A percentile compares a stretch with the other conserved stretches of the same genome.
Conservation (phyloP, 331 rosid genomes). For the Malus hybrid region DNA sequence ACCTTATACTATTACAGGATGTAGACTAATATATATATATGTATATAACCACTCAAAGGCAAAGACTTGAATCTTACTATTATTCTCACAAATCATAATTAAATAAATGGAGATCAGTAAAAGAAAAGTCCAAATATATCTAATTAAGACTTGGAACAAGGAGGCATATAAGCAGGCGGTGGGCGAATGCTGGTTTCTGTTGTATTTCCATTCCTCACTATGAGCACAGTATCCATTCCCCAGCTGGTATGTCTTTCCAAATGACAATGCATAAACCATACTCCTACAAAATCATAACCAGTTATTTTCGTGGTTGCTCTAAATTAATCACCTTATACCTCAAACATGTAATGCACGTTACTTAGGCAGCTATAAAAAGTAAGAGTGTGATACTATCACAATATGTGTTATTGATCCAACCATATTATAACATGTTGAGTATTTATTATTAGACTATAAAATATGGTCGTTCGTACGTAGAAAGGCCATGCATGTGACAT, state of each 20-base stretch:
- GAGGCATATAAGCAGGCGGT: constrained; percentile 7
- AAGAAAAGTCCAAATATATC: not conserved
- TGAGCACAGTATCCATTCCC: constrained; percentile 16
- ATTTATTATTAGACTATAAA: not conserved
- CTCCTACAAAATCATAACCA: constrained; percentile 7
- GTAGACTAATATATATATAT: not conserved
- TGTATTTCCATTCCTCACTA: constrained; percentile 12
- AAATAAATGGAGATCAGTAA: not conserved
- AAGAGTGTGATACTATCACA: not conserved
- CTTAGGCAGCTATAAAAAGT: not conserved
- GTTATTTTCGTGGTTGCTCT: not conserved
- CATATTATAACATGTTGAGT: not conserved
- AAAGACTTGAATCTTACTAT: not conserved
- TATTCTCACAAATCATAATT: not conserved
- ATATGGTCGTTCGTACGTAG: not conserved
- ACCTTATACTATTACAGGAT: not conserved
- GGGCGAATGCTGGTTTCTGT: not conserved
- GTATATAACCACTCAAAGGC: not conserved
- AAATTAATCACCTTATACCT: not conserved
- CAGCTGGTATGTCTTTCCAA: constrained; percentile 9
- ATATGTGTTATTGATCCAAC: not conserved
- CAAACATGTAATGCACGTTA: not conserved
- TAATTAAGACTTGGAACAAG: constrained; percentile 4
- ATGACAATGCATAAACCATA: constrained; percentile 26
- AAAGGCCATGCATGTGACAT: not conserved